phyloP scores from a whole-genome alignment of 257 asterid species.

The Solanum dulcamara region DNA sequence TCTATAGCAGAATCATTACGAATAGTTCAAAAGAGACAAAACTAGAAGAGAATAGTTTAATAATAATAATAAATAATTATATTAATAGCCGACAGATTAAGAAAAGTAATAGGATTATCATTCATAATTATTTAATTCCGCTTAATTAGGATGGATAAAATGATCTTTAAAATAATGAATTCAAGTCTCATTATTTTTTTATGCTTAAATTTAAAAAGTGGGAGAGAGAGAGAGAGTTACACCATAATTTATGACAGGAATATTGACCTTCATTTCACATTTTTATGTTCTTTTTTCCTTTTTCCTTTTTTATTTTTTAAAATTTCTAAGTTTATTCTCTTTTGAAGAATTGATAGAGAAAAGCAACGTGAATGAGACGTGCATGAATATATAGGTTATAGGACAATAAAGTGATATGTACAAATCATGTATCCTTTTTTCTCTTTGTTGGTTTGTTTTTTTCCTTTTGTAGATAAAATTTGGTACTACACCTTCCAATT shows the following conservation, averaged over 20 bases:
- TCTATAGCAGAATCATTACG: not conserved
- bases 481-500: not conserved
- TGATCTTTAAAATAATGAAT: not conserved
- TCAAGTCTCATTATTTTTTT: not conserved
- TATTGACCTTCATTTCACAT: not conserved
- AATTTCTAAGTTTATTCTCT: not conserved
- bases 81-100: not conserved
- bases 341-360: not conserved
- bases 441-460: not conserved
- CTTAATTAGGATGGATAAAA: not conserved
- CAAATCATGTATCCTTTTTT: not conserved
- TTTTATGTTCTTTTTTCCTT: not conserved
- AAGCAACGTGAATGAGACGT: conserved; percentile 46
- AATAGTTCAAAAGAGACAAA: not conserved
- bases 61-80: not conserved
- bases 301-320: not conserved
- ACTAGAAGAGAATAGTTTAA: not conserved
- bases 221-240: too few species aligned
- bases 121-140: not conserved
- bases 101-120: not conserved
- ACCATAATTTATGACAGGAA: not conserved
- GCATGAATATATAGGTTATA: conserved; percentile 25
- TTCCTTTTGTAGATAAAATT: not conserved
- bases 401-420: conserved; percentile 1
- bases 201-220: too few species aligned